A percentile compares a stretch with the other conserved stretches of the same genome.
Evolutionary conservation across 1,284 basidiomycete species (phyloP).

Genomic region (Malassezia nana): DNA sequence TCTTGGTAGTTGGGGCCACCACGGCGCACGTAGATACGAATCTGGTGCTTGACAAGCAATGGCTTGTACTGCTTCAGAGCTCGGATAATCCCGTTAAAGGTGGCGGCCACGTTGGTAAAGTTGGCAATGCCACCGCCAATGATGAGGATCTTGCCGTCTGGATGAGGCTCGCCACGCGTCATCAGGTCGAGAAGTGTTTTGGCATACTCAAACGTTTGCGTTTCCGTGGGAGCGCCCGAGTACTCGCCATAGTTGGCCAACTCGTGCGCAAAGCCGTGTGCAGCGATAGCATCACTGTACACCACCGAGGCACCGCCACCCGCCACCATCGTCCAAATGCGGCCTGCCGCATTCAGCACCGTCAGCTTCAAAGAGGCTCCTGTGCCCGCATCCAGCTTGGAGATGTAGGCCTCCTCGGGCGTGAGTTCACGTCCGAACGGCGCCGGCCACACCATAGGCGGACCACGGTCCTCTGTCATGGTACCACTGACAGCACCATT

Average conservation of each 20-base stretch:
- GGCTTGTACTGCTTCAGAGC: slow-evolving; percentile 85
- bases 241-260: slow-evolving; percentile 99
- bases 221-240: slow-evolving; percentile 94
- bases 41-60: slow-evolving; percentile 36
- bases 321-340: slow-evolving; percentile 99
- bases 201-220: slow-evolving; percentile 97
- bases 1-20: slow-evolving; percentile 99
- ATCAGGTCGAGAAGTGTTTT: slow-evolving; percentile 98
- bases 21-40: slow-evolving; percentile 70
- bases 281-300: slow-evolving; percentile 82
- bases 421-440: slow-evolving; percentile 97
- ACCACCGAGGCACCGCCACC: slow-evolving; percentile 70
- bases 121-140: slow-evolving; percentile 99
- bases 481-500: slow-evolving; percentile 50
- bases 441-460: slow-evolving; percentile 93
- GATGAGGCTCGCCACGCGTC: slow-evolving; percentile 57
- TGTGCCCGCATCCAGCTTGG: slow-evolving; percentile 91
- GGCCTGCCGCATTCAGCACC: slow-evolving; percentile 84
- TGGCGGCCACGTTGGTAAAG: slow-evolving; percentile 98
- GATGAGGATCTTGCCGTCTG: slow-evolving; percentile 85
- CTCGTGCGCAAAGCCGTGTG: slow-evolving; percentile 90
- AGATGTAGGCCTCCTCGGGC: slow-evolving; percentile 98
- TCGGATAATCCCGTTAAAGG: slow-evolving; percentile 98
- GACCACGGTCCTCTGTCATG: slow-evolving; percentile 55
- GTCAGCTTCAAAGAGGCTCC: slow-evolving; percentile 97